phyloP scores from a whole-genome alignment of 2,329 filamentous ascomycete genomes.

The Gaeumannomyces tritici region DNA sequence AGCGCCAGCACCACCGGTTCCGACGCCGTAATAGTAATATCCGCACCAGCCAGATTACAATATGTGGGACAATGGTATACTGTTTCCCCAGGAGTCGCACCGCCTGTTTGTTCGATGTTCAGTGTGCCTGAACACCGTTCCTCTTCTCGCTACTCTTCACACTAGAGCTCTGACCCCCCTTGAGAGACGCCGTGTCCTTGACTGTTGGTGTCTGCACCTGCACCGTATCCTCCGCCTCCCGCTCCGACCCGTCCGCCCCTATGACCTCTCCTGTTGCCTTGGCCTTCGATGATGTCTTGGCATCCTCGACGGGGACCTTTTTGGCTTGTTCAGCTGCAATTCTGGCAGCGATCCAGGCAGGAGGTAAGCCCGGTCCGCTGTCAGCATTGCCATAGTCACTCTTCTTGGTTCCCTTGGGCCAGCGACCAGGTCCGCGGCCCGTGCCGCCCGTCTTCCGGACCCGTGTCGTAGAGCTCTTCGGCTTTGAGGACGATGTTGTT shows the following conservation, averaged over 20 bases:
- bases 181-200: constrained; percentile 8
- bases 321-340: constrained; percentile 9
- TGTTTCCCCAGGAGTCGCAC: not conserved
- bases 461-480: constrained; percentile 31
- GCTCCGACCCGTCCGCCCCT: constrained; percentile 2
- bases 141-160: not conserved
- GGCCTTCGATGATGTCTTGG: constrained; percentile 7
- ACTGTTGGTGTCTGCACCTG: constrained; percentile 23
- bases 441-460: constrained; percentile 49
- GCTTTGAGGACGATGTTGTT: constrained; percentile 27
- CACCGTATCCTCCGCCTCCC: constrained; percentile 24
- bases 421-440: constrained; percentile 53
- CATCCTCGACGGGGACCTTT: constrained; percentile 13
- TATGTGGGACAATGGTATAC: not conserved
- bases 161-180: not conserved
- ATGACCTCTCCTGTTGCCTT: not conserved
- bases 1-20: not conserved
- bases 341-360: constrained; percentile 37
- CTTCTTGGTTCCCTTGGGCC: constrained; percentile 61
- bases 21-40: not conserved
- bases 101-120: not conserved
- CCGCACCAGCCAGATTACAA: not conserved
- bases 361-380: constrained; percentile 54
- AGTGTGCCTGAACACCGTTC: not conserved
- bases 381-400: constrained; percentile 58